These are phyloP conservation scores for Phytophthora chlamydospora DNA, from an alignment of 352 stramenopile genomes.

Conservation along the genomic window DNA sequence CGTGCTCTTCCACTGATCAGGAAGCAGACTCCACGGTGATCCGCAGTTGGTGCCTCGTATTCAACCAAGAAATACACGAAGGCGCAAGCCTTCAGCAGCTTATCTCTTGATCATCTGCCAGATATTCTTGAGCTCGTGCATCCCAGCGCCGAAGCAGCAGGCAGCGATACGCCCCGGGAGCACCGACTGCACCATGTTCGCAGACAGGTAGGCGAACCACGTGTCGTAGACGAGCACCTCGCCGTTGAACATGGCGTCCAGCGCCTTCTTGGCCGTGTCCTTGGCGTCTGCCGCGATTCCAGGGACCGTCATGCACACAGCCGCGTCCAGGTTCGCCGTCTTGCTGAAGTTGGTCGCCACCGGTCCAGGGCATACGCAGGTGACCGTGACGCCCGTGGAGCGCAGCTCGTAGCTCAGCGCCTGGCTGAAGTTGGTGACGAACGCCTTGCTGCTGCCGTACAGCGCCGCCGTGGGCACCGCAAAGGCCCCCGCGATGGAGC, in stretches of 20 bases:
- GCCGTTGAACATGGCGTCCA: conserved; percentile 71
- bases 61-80: neutral
- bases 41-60: no score
- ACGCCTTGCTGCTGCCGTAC: conserved; percentile 84
- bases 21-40: conserved; percentile 3
- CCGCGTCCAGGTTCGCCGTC: conserved; percentile 39
- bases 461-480: conserved; percentile 68
- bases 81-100: neutral
- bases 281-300: conserved; percentile 51
- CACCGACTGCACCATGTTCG: conserved; percentile 33
- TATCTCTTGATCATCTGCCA: conserved; percentile 48
- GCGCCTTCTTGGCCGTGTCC: conserved; percentile 51
- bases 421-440: conserved; percentile 76
- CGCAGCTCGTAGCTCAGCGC: conserved; percentile 85
- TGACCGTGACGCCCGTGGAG: conserved; percentile 75
- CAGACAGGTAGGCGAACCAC: conserved; percentile 48
- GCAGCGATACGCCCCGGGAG: conserved; percentile 38
- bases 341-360: conserved; percentile 78
- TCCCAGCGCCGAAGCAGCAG: conserved; percentile 31
- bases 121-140: conserved; percentile 46
- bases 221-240: conserved; percentile 60
- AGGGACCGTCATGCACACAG: conserved; percentile 47
- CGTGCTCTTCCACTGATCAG: conserved; percentile 34
- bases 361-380: conserved; percentile 74
- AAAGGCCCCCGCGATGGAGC: conserved; percentile 55